Evolutionary conservation across 345 rosid species (phyloP).

Genomic region (Leavenworthia alabamica): DNA sequence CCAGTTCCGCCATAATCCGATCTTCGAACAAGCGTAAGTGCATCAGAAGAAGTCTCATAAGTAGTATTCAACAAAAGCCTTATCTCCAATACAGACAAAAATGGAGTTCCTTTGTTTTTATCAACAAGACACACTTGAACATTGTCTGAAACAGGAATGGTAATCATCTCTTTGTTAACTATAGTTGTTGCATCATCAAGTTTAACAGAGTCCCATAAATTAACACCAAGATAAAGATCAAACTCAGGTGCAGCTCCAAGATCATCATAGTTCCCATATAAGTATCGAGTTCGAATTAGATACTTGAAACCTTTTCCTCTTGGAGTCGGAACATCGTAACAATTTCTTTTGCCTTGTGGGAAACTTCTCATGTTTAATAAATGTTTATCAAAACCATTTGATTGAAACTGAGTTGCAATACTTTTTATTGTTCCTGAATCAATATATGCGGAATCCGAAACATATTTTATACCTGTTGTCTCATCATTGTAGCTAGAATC

Average conservation of each 20-base stretch:
- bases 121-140: constrained; percentile 46
- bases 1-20: neutral
- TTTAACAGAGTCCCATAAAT: constrained; percentile 29
- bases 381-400: neutral
- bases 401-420: constrained; percentile 8
- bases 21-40: neutral
- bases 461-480: constrained; percentile 22
- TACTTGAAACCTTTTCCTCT: constrained; percentile 27
- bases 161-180: constrained; percentile 24
- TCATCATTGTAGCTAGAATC: constrained; percentile 18
- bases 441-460: constrained; percentile 24
- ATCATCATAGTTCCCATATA: constrained; percentile 50
- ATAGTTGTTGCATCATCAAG: neutral
- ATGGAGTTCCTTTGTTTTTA: constrained; percentile 34
- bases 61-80: constrained; percentile 20
- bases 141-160: constrained; percentile 15
- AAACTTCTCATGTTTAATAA: constrained; percentile 33
- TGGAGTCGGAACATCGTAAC: constrained; percentile 24
- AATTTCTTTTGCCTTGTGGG: constrained; percentile 32
- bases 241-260: constrained; percentile 25
- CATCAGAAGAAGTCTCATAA: constrained; percentile 1
- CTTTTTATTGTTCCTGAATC: constrained; percentile 21
- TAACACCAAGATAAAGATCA: constrained; percentile 43
- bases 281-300: constrained; percentile 40
- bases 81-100: constrained; percentile 41